Base-by-base conservation (phyloP, 805 yeast species). In the Kregervanrija delftensis region DNA sequence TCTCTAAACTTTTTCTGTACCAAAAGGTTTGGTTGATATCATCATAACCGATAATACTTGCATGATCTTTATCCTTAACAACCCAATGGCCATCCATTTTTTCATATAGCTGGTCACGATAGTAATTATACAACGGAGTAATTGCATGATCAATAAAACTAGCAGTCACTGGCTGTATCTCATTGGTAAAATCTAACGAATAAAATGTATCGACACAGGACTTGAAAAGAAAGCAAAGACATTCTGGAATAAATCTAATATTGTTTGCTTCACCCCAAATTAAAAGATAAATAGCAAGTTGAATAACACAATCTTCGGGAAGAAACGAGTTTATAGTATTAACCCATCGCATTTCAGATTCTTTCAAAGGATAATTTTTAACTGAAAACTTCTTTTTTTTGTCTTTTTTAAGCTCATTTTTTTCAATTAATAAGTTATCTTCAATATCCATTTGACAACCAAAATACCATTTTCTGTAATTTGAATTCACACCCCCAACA, bases 231-330 rank as follows among this genome's bases (percentile, higher is more conserved):
- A 89, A 88, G 49, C 95, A 86, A 16, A 88, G 59, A 54, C 95
- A 86, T 58, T 88, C 96, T 0, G 96, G 96, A 79, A 88, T 81
- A 55, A 85, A 88, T 49, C 96, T 71, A 2, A 88, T 59, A 53
- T 86, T 89, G 56, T 85, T 86, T 0, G 96, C 88, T 59, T 88
- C 96, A 1, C 96, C 95, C 96, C 96, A 88, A 49, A 86, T 76
- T 44, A 86, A 60, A 11, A 88, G 68, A 56, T 81, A 89, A 8
- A 88, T 62, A 0, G 86, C 78, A 13, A 88, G 51, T 50, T 88
- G 96, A 12, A 71, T 65, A 3, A 79, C 67, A 46, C 80, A 72
- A 44, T 81, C 86, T 28, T 68, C 66, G 1, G 83, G 71, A 0
- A 76, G 58, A 38, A 76, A 64, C 1, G 66, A 56, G 30, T 67